Base-by-base conservation (phyloP, 2,329 filamentous ascomycete genomes). In the Fusarium illudens region DNA sequence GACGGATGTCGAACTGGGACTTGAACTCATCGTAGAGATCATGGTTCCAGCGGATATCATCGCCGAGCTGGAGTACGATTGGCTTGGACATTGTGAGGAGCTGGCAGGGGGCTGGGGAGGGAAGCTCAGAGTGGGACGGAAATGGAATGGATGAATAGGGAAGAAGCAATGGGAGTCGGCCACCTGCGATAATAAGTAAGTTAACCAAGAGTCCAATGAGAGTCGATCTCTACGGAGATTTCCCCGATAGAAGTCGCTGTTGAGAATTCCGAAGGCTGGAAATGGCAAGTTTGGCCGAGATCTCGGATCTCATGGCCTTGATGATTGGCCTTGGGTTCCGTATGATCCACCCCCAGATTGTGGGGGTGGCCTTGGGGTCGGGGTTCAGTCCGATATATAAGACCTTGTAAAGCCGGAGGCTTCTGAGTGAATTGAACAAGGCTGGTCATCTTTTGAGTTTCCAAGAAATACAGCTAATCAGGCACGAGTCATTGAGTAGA, bases 21-120 rank as follows among this genome's bases (percentile, higher is more conserved):
- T 66, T 65, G 44, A 74, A 74, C 27, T 62, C 60, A 6, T 59
- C 44, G 54, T 74, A 69, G 10, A 73, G 64, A n/a, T 73, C 64
- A 42, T 73, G 71, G 52, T 74, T 74, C 72, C 72, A 74, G 44
- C 62, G 61, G 12, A 74, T 74, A 22, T 74, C 72, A 36, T 74
- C 71, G 37, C 72, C 72, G 56, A 74, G 70, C n/a, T 74, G 72
- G 12, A 74, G 64, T 15, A 74, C 72, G n/a, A 72, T 71, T 33
- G 72, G 72, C 22, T 73, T 74, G 11, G 66, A 39, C 71, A 73
- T 73, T 44, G 51, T 65, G 53, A 15, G 9, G 17, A 25, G 34
- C 34, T 53, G 8, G 1, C 15, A 32, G 22, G 9, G 27, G 12
- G 8, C 11, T 27, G 22, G 33, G 13, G 17, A 12, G 4, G 6